Percentiles rank a stretch among this genome's conserved stretches.
Conservation (phyloP, 305 asterid species). For the Fraxinus angustifolia region DNA sequence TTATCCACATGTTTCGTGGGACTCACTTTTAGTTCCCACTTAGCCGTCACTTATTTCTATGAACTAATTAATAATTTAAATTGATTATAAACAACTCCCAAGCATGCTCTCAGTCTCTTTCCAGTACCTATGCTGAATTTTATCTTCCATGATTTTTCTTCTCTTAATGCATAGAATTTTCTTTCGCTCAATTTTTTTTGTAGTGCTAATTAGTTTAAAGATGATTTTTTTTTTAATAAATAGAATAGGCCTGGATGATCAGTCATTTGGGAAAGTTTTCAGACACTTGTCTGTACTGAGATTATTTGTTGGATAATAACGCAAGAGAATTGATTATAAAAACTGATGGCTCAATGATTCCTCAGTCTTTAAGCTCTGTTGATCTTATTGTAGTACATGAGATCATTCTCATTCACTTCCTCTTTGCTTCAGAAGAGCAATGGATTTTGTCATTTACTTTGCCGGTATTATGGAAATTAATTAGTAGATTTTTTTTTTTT, state of each 20-base stretch:
- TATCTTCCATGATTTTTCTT: not conserved
- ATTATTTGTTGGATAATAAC: not conserved
- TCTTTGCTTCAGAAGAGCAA: not conserved
- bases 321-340: not conserved
- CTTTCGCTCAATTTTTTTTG: not conserved
- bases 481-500: not conserved
- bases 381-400: not conserved
- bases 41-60: not conserved
- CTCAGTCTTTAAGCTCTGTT: not conserved
- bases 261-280: not conserved
- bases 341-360: not conserved
- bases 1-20: not conserved
- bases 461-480: not conserved
- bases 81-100: not conserved
- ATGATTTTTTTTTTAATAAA: not conserved
- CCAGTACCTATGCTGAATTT: not conserved
- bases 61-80: not conserved
- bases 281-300: not conserved
- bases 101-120: not conserved
- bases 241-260: not conserved
- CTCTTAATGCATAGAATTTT: not conserved
- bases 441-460: not conserved
- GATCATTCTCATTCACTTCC: not conserved
- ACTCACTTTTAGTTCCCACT: not conserved
- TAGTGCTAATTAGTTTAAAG: not conserved